Evolutionary conservation across 805 yeast species (phyloP), one percentile per base, ranked within the genome.

Genomic region (Wickerhamiella slavikovae): DNA sequence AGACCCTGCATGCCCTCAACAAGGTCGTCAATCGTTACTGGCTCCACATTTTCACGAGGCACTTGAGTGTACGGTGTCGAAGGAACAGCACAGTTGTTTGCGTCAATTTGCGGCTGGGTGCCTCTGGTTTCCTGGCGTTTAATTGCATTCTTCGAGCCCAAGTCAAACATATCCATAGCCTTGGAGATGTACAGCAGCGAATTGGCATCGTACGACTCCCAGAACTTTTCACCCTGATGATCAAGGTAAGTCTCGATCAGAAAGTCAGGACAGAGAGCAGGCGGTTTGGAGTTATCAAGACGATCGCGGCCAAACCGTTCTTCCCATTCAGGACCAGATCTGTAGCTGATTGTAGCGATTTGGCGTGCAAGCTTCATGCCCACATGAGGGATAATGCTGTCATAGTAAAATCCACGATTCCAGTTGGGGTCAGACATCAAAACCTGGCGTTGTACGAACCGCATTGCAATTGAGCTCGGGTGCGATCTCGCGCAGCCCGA

Each of bases 251-350:
- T 83, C 49, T 83, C 95, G 28, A 83, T 83, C 35, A 82, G 53
- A 48, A 80, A 83, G 46, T 83, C 95, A 0, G 95, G 93, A 49
- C 95, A 83, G 19, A 83, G 57, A 0, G 93, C 93, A 3, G 94
- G 93, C 10, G 74, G 66, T 36, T 59, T 60, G 1, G 68, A 55
- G 13, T 80, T 85, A 45, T 79, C 82, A 0, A 91, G 74, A 35
- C 95, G 60, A 41, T 75, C 79, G 32, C 91, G 67, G 3, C 93
- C 93, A 49, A 83, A 83, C 35, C 95, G 57, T 36, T 71, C 68
- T 49, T 83, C 95, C 95, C 95, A 83, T 52, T 83, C 95, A 2
- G 95, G 95, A 2, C 95, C 95, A 1, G 93, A 78, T 40, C 95
- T 61, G 50, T 83, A 83, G 0, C 94, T 80, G 32, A 83, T 78